Conservation (phyloP, 1,284 basidiomycete genomes). For the Malassezia arunalokei region DNA sequence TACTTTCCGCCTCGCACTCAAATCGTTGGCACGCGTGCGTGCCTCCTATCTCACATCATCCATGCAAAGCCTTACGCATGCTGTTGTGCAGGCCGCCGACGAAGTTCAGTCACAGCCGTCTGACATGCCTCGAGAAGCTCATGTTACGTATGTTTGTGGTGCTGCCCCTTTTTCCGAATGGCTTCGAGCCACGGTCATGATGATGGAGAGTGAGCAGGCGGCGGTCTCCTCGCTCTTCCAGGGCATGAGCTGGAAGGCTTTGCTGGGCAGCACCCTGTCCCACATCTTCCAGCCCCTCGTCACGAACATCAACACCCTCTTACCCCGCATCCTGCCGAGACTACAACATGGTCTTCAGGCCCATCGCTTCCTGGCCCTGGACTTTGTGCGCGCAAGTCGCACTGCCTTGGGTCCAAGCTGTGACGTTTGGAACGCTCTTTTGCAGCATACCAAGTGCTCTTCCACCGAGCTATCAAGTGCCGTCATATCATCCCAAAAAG, state of each 20-base stretch:
- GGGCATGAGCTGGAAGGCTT: slow-evolving; percentile 18
- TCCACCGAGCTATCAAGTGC: slow-evolving; percentile 19
- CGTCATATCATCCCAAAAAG: slow-evolving; percentile 19
- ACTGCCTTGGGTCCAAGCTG: slow-evolving; percentile 17
- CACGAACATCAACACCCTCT: slow-evolving; percentile 15
- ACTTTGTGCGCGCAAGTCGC: slow-evolving; percentile 21
- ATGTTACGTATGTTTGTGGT: slow-evolving; percentile 17
- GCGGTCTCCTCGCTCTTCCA: slow-evolving; percentile 23
- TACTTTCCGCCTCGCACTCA: neutral
- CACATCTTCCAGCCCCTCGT: slow-evolving; percentile 19
- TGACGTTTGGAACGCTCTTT: slow-evolving; percentile 12
- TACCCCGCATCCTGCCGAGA: slow-evolving; percentile 25
- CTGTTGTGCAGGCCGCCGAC: neutral
- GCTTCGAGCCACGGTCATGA: slow-evolving; percentile 24
- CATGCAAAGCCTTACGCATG: neutral
- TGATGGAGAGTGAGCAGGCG: slow-evolving; percentile 30
- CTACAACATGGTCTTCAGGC: slow-evolving; percentile 21
- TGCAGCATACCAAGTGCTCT: slow-evolving; percentile 2
- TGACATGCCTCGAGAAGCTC: slow-evolving; percentile 3
- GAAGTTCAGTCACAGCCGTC: slow-evolving; percentile 6
- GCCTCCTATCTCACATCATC: neutral
- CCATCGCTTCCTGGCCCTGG: slow-evolving; percentile 34
- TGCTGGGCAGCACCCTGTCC: slow-evolving; percentile 20
- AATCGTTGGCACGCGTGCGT: slow-evolving; percentile 6
- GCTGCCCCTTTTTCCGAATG: slow-evolving; percentile 21